phyloP scores from a whole-genome alignment of 768 basidiomycete species.

The Plicaturopsis crispa region DNA sequence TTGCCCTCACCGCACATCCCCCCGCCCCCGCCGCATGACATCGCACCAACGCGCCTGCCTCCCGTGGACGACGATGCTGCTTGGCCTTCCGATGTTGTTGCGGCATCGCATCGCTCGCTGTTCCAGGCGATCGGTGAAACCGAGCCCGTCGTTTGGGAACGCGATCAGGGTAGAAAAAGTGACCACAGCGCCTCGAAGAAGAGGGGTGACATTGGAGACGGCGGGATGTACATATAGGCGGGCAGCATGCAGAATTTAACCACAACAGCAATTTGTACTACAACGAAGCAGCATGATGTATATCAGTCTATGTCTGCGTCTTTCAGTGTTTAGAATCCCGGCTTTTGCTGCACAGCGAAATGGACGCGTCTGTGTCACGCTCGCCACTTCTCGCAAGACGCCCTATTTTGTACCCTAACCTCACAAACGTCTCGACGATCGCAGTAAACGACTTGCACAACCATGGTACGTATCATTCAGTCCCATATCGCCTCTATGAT shows the following conservation, averaged over 20 bases:
- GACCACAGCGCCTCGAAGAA: no score
- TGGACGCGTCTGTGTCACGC: no score
- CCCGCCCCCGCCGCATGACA: slow-evolving; percentile 29
- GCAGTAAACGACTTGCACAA: background rate
- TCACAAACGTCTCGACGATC: background rate
- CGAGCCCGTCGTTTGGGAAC: no score
- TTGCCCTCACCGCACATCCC: slow-evolving; percentile 40
- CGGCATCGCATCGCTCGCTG: slow-evolving; percentile 26
- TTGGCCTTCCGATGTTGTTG: slow-evolving; percentile 28
- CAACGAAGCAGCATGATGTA: no score
- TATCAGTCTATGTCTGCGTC: no score
- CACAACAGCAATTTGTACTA: no score
- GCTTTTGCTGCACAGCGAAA: no score
- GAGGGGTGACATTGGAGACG: slow-evolving; percentile 33
- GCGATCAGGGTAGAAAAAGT: no score
- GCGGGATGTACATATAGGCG: slow-evolving; percentile 42
- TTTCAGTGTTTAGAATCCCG: no score
- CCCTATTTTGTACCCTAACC: no score
- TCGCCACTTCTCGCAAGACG: no score
- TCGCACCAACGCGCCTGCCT: slow-evolving; percentile 21
- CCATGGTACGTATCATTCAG: background rate
- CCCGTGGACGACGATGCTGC: slow-evolving; percentile 13
- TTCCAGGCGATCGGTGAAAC: slow-evolving; percentile 27
- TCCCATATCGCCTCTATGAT: background rate
- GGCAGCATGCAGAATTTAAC: no score